A percentile compares a stretch with the other conserved stretches of the same genome.
Evolutionary conservation across 176 grass and related monocot species (phyloP).

Genomic region (Aegilops speltoides): DNA sequence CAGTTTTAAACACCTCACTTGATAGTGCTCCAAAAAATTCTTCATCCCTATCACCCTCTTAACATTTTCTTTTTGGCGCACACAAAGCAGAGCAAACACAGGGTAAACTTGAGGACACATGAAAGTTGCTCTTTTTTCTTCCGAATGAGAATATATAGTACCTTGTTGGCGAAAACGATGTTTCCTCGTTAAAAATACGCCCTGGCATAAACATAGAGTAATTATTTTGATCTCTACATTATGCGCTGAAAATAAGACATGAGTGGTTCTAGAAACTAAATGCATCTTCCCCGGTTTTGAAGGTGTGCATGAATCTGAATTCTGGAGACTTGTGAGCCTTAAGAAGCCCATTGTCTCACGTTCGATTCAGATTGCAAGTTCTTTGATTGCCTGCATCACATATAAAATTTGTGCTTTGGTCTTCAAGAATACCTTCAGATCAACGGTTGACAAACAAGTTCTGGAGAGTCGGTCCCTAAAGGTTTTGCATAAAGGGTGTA

Average conservation of each 20-base stretch:
- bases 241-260: not conserved
- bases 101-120: not conserved
- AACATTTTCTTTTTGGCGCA: not conserved
- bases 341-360: constrained; percentile 9
- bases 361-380: constrained; percentile 4
- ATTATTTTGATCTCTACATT: not conserved
- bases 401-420: not conserved
- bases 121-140: not conserved
- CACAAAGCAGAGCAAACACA: not conserved
- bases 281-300: not conserved
- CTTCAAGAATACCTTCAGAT: not conserved
- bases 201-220: constrained; percentile 17
- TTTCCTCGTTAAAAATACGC: constrained; percentile 46
- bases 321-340: constrained; percentile 8
- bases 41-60: not conserved
- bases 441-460: not conserved
- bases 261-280: constrained; percentile 20
- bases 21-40: constrained; percentile 33
- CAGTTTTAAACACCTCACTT: constrained; percentile 34
- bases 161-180: constrained; percentile 27
- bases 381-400: not conserved
- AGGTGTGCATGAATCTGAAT: constrained; percentile 20
- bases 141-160: constrained; percentile 5
- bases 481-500: not conserved
- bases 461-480: not conserved